Evolutionary conservation across 148 eudicot genomes (phyloP), one percentile per base, ranked within the genome.

Genomic region (Mesembryanthemum crystallinum): DNA sequence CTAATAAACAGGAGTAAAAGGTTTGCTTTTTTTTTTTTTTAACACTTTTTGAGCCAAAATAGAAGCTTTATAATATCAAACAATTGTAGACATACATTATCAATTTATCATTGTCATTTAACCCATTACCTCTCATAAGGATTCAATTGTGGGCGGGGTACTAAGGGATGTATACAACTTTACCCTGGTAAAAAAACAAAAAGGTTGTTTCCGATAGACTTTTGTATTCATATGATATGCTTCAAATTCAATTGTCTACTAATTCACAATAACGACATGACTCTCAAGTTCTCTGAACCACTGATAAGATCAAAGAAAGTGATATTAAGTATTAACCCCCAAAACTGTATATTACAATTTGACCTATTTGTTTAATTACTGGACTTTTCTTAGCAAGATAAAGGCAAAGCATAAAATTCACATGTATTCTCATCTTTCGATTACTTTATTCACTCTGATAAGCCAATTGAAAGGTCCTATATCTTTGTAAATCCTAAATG

Each of bases 351-450:
- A 51, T 23, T 52, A 55, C 18, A 39, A 55, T 7, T 25, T 75
- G 24, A 49, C 70, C 39, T 23, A 29, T 25, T 33, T 6, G 1
- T 30, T 65, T 45, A 24, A 35, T 24, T 52, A 20, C n/a, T 14
- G 18, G 6, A 79, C 51, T 4, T 54, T 52, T 69, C 32, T n/a
- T 52, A 42, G 72, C 61, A 64, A 76, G 55, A 23, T 29, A 54
- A 69, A 43, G 11, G 5, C 29, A 30, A 64, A 62, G 27, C 47
- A 24, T 13, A 58, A 11, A 27, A 67, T n/a, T 25, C 35, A 52
- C 33, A 11, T 74, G 47, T 69, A 52, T 69, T 21, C 42, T 28
- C 49, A 30, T 63, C 2, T 23, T 28, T 42, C 25, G 7, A 54
- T 32, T 28, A 29, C 21, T 66, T 37, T 59, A 57, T 9, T 12